phyloP scores from a whole-genome alignment of 179 eudicot genomes.

The Drosera spatulata region DNA sequence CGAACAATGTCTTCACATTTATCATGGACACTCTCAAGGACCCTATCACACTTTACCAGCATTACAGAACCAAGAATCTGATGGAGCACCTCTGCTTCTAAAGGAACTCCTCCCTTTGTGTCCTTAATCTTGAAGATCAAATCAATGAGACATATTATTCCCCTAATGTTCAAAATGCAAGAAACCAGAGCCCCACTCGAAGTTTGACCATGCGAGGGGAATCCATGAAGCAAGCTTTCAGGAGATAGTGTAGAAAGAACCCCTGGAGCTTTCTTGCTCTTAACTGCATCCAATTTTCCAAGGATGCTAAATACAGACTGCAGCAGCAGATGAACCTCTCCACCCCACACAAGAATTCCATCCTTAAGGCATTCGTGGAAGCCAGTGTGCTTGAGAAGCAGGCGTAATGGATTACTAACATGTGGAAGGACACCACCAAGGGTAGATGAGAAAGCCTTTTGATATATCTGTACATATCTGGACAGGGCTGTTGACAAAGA shows the following conservation, averaged over 20 bases:
- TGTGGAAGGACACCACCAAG: slow-evolving; percentile 23
- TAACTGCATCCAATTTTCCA: slow-evolving; percentile 33
- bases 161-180: slow-evolving; percentile 57
- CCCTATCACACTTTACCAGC: slow-evolving; percentile 62
- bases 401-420: slow-evolving; percentile 32
- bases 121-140: slow-evolving; percentile 42
- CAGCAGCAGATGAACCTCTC: slow-evolving; percentile 23
- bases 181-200: slow-evolving; percentile 60
- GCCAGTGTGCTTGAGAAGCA: slow-evolving; percentile 63
- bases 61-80: slow-evolving; percentile 66
- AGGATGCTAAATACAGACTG: slow-evolving; percentile 51
- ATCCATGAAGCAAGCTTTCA: slow-evolving; percentile 80
- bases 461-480: slow-evolving; percentile 41
- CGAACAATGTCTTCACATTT: slow-evolving; percentile 56
- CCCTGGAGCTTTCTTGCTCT: slow-evolving; percentile 51
- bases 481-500: slow-evolving; percentile 47
- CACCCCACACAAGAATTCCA: slow-evolving; percentile 40
- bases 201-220: slow-evolving; percentile 55
- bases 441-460: slow-evolving; percentile 50
- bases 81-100: slow-evolving; percentile 36
- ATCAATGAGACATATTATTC: slow-evolving; percentile 42
- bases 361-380: slow-evolving; percentile 49
- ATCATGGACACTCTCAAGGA: slow-evolving; percentile 44
- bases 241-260: slow-evolving; percentile 34
- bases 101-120: slow-evolving; percentile 21